Base-by-base conservation (phyloP, 1,139 yeast species). In the Suhomyces bokatorum region DNA sequence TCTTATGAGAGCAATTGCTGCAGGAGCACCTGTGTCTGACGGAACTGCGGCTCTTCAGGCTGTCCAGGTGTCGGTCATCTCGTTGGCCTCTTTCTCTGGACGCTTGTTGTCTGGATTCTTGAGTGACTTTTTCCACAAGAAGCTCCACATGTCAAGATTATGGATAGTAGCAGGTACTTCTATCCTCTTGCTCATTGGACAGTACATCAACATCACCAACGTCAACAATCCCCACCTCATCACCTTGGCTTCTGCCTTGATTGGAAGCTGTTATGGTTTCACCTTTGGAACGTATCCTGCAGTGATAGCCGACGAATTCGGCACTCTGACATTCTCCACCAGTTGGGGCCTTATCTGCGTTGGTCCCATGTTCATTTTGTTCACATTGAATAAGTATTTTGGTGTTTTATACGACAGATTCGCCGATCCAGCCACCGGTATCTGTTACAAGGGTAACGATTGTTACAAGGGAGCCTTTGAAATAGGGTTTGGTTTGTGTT, bases 261-360 rank as follows among this genome's bases (percentile, higher is more conserved):
- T 67, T 28, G 78, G 79, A 1, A 62, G 63, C 3, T 60, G 73
- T 35, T 74, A 70, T 51, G 79, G 79, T 0, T 58, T 72, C 30
- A 54, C 65, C 3, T 72, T 68, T 53, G 78, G 78, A 1, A 68
- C 72, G 0, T 74, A 73, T 47, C 79, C 79, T 6, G 78, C 79
- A 1, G 64, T 74, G 4, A 68, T 73, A 35, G 78, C 78, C 1
- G 79, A 74, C 48, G 56, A 56, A 32, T 73, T 70, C 57, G 79
- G 78, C 2, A 69, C 77, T 0, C 59, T 53, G 30, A 59, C 69
- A 0, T 73, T 74, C 44, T 65, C 77, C 1, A 72, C 78, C 0
- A 66, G 69, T 5, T 74, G 79, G 78, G 79, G 78, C 1, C 60
- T 74, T 43, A 60, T 72, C 4, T 70, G 77, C 50, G 67, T 75